These are phyloP conservation scores for Stagonosporopsis tanaceti DNA, from an alignment of 2,329 filamentous ascomycete species.

Conservation along the genomic window DNA sequence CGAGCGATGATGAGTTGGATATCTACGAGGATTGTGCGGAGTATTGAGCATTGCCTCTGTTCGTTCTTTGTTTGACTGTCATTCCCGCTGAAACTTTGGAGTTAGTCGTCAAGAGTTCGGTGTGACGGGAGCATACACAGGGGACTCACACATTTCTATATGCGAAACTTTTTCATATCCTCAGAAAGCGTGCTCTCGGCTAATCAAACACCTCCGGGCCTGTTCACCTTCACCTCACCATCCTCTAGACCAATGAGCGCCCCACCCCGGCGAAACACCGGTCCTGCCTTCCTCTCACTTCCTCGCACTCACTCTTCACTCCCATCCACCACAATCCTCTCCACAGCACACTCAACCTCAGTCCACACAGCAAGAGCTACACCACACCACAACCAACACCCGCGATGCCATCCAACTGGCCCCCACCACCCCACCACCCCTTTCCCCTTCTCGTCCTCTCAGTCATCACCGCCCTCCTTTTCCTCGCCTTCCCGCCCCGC, in stretches of 20 bases:
- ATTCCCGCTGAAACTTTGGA: too few species aligned
- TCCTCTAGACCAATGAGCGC: too few species aligned
- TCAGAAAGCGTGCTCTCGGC: neutral
- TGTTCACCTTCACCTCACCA: neutral
- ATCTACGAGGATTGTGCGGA: conserved; percentile 12
- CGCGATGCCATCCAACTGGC: neutral
- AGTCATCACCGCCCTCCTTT: conserved; percentile 18
- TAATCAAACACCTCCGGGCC: neutral
- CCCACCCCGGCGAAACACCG: neutral
- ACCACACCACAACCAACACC: neutral
- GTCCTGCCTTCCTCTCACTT: neutral
- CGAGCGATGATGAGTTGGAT: conserved; percentile 2
- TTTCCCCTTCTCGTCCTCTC: neutral
- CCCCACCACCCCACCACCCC: neutral
- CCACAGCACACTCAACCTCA: neutral
- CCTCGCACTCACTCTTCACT: too few species aligned
- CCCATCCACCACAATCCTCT: neutral
- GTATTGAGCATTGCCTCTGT: neutral
- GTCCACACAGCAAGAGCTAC: neutral
- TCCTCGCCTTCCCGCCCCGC: conserved; percentile 28
- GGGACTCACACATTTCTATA: neutral
- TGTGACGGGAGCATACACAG: neutral
- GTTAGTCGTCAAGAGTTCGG: neutral
- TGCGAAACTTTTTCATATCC: neutral
- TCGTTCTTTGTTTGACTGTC: neutral